phyloP scores from a whole-genome alignment of 306 rosid genomes.

The Luffa acutangula region DNA sequence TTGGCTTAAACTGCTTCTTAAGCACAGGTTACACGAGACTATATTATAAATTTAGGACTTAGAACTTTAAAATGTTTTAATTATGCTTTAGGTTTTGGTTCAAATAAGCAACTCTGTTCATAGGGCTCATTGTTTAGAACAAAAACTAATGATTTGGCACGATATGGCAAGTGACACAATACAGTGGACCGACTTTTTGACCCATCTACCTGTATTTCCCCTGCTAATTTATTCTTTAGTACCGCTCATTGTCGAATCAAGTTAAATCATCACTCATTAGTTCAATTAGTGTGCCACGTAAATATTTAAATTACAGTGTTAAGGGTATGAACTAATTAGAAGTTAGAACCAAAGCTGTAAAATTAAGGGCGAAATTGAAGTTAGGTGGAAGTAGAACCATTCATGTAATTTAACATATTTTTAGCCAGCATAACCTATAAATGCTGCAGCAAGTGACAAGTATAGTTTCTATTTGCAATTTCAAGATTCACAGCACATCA shows the following conservation, averaged over 20 bases:
- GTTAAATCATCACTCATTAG: background rate
- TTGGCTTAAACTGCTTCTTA: background rate
- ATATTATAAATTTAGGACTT: background rate
- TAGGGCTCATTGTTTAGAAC: background rate
- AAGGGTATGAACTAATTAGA: background rate
- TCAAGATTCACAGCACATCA: conserved; percentile 60
- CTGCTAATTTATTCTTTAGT: too few relatives aligned
- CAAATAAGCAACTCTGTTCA: background rate
- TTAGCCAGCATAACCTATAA: background rate
- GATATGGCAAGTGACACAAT: background rate
- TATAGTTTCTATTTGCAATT: background rate
- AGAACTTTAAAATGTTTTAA: background rate
- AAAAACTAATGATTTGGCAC: background rate
- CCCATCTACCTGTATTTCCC: background rate
- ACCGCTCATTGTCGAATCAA: background rate
- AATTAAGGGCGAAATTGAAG: background rate
- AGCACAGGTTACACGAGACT: background rate
- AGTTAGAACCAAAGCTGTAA: background rate
- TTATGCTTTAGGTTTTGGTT: background rate
- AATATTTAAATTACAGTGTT: background rate
- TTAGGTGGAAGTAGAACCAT: background rate
- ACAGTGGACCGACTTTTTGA: background rate
- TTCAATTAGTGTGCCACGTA: background rate
- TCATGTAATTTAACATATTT: background rate
- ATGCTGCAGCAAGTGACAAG: background rate